A percentile compares a stretch with the other conserved stretches of the same genome.
Evolutionary conservation across 1,139 yeast species (phyloP).

Genomic region (Lodderomyces beijingensis): DNA sequence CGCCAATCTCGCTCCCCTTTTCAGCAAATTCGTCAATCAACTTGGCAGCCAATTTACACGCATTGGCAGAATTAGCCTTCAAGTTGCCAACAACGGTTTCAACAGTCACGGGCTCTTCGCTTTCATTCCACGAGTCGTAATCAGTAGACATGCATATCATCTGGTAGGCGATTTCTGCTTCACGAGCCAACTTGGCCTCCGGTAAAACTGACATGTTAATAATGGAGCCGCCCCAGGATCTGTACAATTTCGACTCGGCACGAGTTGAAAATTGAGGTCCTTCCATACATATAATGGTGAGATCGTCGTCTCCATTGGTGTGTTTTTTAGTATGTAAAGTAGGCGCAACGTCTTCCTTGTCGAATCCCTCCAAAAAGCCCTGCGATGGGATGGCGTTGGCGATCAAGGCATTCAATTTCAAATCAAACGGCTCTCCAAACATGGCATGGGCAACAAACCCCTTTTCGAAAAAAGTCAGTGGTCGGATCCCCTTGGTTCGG

Average conservation of each 20-base stretch:
- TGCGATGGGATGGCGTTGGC: constrained; percentile 49
- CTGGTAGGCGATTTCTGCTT: constrained; percentile 94
- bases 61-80: constrained; percentile 83
- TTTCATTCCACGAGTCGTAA: constrained; percentile 96
- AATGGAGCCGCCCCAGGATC: constrained; percentile 89
- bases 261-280: constrained; percentile 98
- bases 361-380: constrained; percentile 49
- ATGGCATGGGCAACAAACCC: constrained; percentile 97
- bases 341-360: constrained; percentile 33
- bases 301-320: constrained; percentile 56
- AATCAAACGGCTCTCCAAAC: constrained; percentile 95
- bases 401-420: constrained; percentile 62
- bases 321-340: constrained; percentile 52
- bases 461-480: constrained; percentile 82
- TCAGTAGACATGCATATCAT: constrained; percentile 99
- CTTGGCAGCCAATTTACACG: constrained; percentile 68
- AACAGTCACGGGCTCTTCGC: constrained; percentile 93
- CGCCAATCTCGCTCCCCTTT: constrained; percentile 55
- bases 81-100: constrained; percentile 92
- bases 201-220: constrained; percentile 97
- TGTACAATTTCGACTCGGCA: constrained; percentile 90
- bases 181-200: constrained; percentile 93
- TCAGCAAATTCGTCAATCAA: constrained; percentile 64
- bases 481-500: constrained; percentile 92
- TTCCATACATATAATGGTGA: constrained; percentile 93